Percentiles rank a stretch among this genome's conserved stretches.
Conservation (phyloP, 805 yeast species). For the Barnettozyma sp. region DNA sequence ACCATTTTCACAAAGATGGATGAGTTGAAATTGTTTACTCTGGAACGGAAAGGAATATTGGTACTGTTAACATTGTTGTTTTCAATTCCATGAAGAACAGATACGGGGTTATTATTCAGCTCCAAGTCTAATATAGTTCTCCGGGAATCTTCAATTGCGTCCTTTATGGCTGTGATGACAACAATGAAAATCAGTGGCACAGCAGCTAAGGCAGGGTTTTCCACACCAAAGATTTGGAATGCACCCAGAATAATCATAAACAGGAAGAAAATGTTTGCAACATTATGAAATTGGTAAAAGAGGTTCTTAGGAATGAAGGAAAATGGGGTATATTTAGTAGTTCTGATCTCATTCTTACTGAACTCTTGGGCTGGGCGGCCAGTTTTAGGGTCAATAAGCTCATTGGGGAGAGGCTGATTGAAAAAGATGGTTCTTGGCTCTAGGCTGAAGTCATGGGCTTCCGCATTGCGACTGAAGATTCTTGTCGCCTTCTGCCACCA, state of each 20-base stretch:
- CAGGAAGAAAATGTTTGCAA: constrained; percentile 87
- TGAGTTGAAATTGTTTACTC: constrained; percentile 48
- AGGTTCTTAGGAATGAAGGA: constrained; percentile 84
- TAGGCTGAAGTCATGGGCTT: no score
- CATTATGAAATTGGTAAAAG: constrained; percentile 69
- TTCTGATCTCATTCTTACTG: constrained; percentile 70
- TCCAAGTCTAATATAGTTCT: constrained; percentile 66
- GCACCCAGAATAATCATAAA: constrained; percentile 72
- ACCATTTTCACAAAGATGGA: constrained; percentile 20
- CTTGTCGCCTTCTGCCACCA: no score
- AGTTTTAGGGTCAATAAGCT: constrained; percentile 7
- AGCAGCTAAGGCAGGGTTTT: constrained; percentile 65
- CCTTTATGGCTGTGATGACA: constrained; percentile 65
- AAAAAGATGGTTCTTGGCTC: constrained; percentile 9
- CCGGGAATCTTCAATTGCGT: constrained; percentile 75
- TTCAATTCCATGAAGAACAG: constrained; percentile 45
- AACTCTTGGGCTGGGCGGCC: constrained; percentile 5
- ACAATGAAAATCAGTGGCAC: constrained; percentile 80
- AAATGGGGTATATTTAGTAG: constrained; percentile 91
- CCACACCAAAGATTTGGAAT: constrained; percentile 72
- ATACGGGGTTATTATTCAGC: constrained; percentile 66
- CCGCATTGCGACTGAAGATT: no score
- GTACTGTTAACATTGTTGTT: constrained; percentile 59
- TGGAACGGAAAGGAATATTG: constrained; percentile 42
- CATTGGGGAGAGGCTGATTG: constrained; percentile 5